Conservation (phyloP, 768 basidiomycete species). For the Trametes cingulata region DNA sequence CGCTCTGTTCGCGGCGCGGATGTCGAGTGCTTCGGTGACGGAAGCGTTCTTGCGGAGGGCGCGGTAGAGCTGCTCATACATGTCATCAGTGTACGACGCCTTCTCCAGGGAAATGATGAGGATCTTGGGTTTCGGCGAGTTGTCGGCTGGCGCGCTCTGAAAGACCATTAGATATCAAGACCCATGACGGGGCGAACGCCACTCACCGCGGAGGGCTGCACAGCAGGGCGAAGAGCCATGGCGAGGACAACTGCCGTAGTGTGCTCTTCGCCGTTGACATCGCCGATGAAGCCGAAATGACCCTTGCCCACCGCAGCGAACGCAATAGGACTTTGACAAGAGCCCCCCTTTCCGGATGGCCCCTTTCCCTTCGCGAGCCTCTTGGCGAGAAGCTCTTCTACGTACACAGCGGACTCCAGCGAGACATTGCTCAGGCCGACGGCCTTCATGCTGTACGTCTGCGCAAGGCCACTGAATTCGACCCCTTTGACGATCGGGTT, state of each 20-base stretch:
- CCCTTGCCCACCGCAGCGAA: conserved; percentile 24
- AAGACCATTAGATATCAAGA: too few species aligned
- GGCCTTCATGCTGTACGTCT: conserved; percentile 33
- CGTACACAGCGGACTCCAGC: conserved; percentile 23
- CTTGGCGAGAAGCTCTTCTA: conserved; percentile 30
- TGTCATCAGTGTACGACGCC: conserved; percentile 1
- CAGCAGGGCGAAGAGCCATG: not conserved
- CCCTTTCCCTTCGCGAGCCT: conserved; percentile 19
- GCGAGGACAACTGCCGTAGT: not conserved
- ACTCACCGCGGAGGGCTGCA: too few species aligned
- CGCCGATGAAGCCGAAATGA: conserved; percentile 39
- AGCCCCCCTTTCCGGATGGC: conserved; percentile 1
- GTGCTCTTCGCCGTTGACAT: conserved; percentile 33
- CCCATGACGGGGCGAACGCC: too few species aligned
- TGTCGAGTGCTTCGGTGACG: not conserved
- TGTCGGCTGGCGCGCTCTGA: not conserved
- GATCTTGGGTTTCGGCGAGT: not conserved
- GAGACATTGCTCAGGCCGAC: conserved; percentile 35
- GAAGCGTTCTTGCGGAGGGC: conserved; percentile 10
- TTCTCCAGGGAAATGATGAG: conserved; percentile 16
- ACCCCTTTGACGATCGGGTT: too few species aligned
- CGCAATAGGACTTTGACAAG: conserved; percentile 27
- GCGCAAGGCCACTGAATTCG: too few species aligned
- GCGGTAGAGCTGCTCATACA: conserved; percentile 10
- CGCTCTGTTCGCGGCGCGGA: not conserved